Percentiles rank a stretch among this genome's conserved stretches.
Evolutionary conservation across 768 basidiomycete species (phyloP).

Genomic region (Termitomyces sp.): DNA sequence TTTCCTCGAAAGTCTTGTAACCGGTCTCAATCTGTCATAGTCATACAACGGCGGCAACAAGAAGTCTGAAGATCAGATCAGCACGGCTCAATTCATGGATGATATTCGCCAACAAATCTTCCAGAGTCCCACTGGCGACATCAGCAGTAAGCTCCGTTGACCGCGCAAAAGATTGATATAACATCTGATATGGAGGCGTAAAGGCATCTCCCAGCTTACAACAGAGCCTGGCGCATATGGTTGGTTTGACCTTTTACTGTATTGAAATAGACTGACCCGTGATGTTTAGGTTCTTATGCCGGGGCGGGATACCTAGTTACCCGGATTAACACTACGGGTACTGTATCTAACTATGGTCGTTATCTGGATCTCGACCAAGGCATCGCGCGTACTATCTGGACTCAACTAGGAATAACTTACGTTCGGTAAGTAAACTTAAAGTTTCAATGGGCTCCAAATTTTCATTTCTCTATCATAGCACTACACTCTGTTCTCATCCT

Average conservation of each 20-base stretch:
- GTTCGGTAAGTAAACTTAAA: constrained; percentile 35
- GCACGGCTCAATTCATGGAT: constrained; percentile 45
- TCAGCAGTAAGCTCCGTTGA: constrained; percentile 36
- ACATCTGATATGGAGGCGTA: neutral
- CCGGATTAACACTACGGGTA: constrained; percentile 34
- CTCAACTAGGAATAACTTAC: constrained; percentile 39
- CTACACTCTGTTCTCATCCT: constrained; percentile 65
- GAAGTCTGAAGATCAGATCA: constrained; percentile 32
- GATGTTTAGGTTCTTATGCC: constrained; percentile 55
- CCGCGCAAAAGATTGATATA: neutral
- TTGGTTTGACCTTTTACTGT: constrained; percentile 18
- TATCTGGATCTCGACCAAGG: constrained; percentile 70
- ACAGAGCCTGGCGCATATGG: constrained; percentile 59
- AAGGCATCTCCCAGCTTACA: constrained; percentile 51
- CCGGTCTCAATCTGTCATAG: constrained; percentile 20
- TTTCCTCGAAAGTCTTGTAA: neutral
- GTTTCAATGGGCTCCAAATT: neutral
- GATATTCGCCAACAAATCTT: constrained; percentile 53
- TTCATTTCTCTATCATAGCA: neutral
- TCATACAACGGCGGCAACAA: constrained; percentile 72
- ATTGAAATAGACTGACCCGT: neutral
- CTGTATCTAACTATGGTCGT: constrained; percentile 44
- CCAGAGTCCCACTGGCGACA: constrained; percentile 49
- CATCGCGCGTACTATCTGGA: constrained; percentile 54
- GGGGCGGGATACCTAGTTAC: constrained; percentile 58